These are phyloP conservation scores for Russula griseocarnosa DNA, from an alignment of 768 basidiomycete species.

Conservation along the genomic window DNA sequence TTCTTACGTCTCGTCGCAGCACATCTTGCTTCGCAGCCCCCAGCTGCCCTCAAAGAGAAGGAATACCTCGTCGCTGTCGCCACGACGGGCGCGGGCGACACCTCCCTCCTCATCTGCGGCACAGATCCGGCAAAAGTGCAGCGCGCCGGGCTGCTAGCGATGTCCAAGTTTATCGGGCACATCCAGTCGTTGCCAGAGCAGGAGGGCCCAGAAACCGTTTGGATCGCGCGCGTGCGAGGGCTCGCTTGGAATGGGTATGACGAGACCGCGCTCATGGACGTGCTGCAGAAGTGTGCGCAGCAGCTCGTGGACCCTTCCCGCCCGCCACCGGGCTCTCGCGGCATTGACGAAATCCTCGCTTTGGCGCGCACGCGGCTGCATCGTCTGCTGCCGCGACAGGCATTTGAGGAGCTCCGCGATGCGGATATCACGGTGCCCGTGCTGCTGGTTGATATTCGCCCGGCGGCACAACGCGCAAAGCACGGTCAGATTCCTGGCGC, in stretches of 20 bases:
- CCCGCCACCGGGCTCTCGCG: conserved; percentile 62
- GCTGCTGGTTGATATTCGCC: conserved; percentile 74
- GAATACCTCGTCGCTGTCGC: conserved; percentile 53
- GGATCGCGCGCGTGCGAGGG: conserved; percentile 50
- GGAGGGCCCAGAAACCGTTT: conserved; percentile 29
- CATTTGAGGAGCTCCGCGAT: conserved; percentile 54
- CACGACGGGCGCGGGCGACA: conserved; percentile 40
- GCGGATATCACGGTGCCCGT: conserved; percentile 52
- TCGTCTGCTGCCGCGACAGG: conserved; percentile 56
- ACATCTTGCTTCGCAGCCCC: conserved; percentile 47
- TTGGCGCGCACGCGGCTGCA: conserved; percentile 61
- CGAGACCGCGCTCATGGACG: conserved; percentile 63
- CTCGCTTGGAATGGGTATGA: conserved; percentile 56
- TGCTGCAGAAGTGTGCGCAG: conserved; percentile 58
- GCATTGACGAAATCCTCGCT: conserved; percentile 54
- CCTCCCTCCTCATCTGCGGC: conserved; percentile 53
- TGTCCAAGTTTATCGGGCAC: conserved; percentile 67
- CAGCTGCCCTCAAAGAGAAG: conserved; percentile 37
- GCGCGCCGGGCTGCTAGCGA: conserved; percentile 59
- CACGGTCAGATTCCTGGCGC: conserved; percentile 63
- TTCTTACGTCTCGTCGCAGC: conserved; percentile 56
- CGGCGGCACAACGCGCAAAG: conserved; percentile 52
- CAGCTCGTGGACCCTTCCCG: conserved; percentile 55
- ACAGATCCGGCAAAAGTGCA: conserved; percentile 56
- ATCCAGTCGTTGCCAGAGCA: conserved; percentile 35